phyloP scores from a whole-genome alignment of 2,329 filamentous ascomycete species.

The Byssoonygena ceratinophila region DNA sequence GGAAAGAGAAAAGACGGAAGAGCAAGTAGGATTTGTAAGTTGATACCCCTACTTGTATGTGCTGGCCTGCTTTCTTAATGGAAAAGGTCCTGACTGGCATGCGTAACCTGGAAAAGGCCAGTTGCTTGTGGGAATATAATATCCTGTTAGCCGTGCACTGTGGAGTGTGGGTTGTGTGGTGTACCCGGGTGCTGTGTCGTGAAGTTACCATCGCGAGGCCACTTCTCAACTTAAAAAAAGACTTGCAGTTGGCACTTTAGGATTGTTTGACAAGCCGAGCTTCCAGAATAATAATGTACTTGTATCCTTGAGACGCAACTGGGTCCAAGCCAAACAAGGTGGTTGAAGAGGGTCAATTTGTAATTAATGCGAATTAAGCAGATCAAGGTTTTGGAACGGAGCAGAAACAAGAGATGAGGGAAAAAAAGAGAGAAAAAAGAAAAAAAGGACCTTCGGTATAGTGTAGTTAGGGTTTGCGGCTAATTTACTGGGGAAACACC shows the following conservation, averaged over 20 bases:
- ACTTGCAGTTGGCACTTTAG: background rate
- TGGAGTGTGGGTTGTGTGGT: slow-evolving; percentile 6
- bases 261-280: slow-evolving; percentile 6
- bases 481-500: background rate
- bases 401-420: background rate
- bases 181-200: slow-evolving; percentile 2
- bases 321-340: slow-evolving; percentile 4
- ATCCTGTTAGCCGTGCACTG: background rate
- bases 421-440: background rate
- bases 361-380: background rate
- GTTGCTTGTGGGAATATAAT: slow-evolving; percentile 7
- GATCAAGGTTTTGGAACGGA: background rate
- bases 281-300: no score
- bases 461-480: slow-evolving; percentile 1
- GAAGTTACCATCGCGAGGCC: background rate
- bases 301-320: slow-evolving; percentile 2
- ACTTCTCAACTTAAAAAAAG: background rate
- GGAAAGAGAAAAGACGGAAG: background rate
- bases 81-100: slow-evolving; percentile 6
- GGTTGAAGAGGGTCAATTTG: background rate
- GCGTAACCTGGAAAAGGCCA: slow-evolving; percentile 10
- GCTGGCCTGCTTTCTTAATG: slow-evolving; percentile 1
- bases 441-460: background rate
- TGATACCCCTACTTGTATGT: background rate
- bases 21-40: background rate